These are phyloP conservation scores for Aspergillus nidulans DNA, from an alignment of 495 filamentous ascomycete species.

Conservation along the genomic window DNA sequence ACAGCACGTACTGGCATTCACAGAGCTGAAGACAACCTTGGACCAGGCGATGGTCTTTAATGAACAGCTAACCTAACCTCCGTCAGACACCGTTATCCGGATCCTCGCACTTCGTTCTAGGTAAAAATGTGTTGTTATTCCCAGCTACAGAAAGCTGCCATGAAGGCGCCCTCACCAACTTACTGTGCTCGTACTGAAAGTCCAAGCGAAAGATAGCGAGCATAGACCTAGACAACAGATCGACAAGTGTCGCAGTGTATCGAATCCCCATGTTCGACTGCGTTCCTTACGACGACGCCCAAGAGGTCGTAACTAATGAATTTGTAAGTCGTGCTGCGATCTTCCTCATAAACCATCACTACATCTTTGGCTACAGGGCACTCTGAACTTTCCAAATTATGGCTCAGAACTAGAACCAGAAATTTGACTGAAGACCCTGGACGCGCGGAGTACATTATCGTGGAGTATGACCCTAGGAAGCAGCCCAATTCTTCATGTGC, in stretches of 20 bases:
- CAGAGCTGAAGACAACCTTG: no score
- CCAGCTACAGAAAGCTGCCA: slow-evolving; percentile 20
- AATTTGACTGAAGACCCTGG: slow-evolving; percentile 19
- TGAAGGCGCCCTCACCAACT: slow-evolving; percentile 8
- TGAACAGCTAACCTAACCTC: no score
- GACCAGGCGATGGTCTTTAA: no score
- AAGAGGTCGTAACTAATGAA: slow-evolving; percentile 37
- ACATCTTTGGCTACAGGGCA: slow-evolving; percentile 8
- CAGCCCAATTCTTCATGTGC: no score
- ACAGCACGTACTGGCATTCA: no score
- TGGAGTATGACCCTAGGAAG: slow-evolving; percentile 28
- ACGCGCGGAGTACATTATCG: slow-evolving; percentile 39
- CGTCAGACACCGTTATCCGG: no score
- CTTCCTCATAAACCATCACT: slow-evolving; percentile 9
- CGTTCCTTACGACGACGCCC: slow-evolving; percentile 23
- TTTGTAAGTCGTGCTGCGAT: slow-evolving; percentile 20
- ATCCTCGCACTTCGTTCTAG: no score
- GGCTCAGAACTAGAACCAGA: slow-evolving; percentile 34
- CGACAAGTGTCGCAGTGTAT: slow-evolving; percentile 31
- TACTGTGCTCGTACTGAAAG: slow-evolving; percentile 20
- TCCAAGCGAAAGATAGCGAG: slow-evolving; percentile 32
- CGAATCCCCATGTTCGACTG: slow-evolving; percentile 27
- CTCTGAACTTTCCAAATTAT: slow-evolving; percentile 27
- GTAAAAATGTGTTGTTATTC: no score
- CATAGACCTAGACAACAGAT: slow-evolving; percentile 34